Conservation (phyloP, 495 filamentous ascomycete genomes). For the Lepidopterella palustris region DNA sequence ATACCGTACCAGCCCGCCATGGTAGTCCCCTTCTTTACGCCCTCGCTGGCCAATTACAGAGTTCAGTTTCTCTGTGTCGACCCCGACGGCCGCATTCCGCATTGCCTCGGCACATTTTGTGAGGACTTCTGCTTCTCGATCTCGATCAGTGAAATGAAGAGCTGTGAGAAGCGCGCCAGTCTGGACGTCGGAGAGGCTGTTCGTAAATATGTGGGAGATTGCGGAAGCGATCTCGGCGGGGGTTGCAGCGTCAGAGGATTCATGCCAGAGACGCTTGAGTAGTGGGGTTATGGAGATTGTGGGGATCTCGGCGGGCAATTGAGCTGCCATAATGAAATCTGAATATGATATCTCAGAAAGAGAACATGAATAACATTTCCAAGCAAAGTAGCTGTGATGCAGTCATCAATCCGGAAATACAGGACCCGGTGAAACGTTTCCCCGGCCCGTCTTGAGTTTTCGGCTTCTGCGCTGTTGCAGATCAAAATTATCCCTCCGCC, state of each 20-base stretch:
- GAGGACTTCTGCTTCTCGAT: conserved; percentile 72
- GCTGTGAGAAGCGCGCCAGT: conserved; percentile 78
- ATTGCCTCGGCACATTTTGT: conserved; percentile 64
- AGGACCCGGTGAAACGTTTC: no score
- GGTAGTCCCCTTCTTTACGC: conserved; percentile 60
- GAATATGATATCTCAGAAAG: not conserved
- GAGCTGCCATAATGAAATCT: not conserved
- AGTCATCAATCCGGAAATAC: no score
- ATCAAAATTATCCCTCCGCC: not conserved
- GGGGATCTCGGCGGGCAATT: not conserved
- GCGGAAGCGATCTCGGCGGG: conserved; percentile 80
- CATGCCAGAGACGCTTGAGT: conserved; percentile 69
- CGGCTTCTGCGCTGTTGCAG: not conserved
- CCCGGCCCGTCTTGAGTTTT: no score
- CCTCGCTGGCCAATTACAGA: conserved; percentile 51
- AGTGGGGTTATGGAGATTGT: conserved; percentile 69
- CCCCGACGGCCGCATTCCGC: conserved; percentile 59
- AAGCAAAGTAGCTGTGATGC: no score
- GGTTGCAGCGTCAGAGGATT: conserved; percentile 44
- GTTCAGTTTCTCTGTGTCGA: conserved; percentile 54
- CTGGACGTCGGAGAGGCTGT: conserved; percentile 75
- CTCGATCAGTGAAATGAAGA: conserved; percentile 78
- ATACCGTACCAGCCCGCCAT: conserved; percentile 34
- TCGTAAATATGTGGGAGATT: conserved; percentile 80
- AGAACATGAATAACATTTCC: not conserved